These are phyloP conservation scores for Suillus ampliporus DNA, from an alignment of 768 basidiomycete species.

Conservation along the genomic window DNA sequence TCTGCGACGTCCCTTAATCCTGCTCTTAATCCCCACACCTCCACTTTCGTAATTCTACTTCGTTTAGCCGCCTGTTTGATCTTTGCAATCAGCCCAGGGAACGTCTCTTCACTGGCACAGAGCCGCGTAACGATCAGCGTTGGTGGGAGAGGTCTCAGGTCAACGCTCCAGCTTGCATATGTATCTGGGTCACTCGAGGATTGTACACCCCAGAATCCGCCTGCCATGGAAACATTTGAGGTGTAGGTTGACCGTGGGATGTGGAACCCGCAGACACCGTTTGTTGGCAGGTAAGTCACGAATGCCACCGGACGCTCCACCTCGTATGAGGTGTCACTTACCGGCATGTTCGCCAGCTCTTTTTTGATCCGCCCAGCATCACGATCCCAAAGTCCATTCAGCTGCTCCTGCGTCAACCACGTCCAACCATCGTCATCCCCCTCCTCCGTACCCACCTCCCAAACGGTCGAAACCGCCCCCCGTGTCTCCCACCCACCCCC, in stretches of 20 bases:
- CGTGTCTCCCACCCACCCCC: conserved; percentile 51
- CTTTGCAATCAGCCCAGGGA: conserved; percentile 41
- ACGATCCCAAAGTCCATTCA: conserved; percentile 43
- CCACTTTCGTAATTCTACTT: conserved; percentile 44
- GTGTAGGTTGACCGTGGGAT: conserved; percentile 39
- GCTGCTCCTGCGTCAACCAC: conserved; percentile 43
- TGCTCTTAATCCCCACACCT: conserved; percentile 52
- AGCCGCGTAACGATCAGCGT: conserved; percentile 53
- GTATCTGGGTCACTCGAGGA: conserved; percentile 17
- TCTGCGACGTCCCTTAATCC: conserved; percentile 35
- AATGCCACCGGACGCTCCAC: conserved; percentile 23
- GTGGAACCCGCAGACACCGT: conserved; percentile 55
- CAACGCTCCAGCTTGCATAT: conserved; percentile 54
- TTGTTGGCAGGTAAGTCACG: conserved; percentile 48
- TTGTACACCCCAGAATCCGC: conserved; percentile 27
- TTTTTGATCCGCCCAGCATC: conserved; percentile 46
- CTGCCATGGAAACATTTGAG: conserved; percentile 15
- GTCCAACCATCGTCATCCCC: conserved; percentile 24
- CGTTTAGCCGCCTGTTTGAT: conserved; percentile 43
- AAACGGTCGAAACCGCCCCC: conserved; percentile 45
- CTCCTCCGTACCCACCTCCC: conserved; percentile 34
- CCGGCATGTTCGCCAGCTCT: conserved; percentile 27
- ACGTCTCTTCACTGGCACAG: conserved; percentile 33
- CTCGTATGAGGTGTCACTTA: conserved; percentile 14
- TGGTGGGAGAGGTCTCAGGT: conserved; percentile 34